Base-by-base conservation (phyloP, 305 asterid genomes). In the Rubia peregrina region DNA sequence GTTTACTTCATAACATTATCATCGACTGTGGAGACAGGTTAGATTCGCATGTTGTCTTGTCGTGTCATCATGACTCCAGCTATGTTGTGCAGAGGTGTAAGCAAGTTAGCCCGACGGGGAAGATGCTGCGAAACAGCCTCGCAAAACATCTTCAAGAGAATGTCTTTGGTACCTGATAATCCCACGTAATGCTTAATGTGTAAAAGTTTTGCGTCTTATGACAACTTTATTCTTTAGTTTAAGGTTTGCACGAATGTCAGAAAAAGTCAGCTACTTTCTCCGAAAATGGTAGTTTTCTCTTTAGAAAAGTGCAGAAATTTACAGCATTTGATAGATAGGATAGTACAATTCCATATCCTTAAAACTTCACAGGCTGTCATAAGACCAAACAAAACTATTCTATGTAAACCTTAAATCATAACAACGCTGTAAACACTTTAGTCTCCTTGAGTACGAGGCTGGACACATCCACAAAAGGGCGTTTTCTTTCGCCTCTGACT, bases 1-100 rank as follows among this genome's bases (percentile, higher is more conserved):
- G 96, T 80, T 83, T 93, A 48, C 96, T 93, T 78, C 96, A 89
- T 74, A 94, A 94, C 74, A 89, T 94, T 43, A 80, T 91, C 61
- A 86, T 91, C 33, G 96, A 94, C 64, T 85, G 95, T 71, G 92
- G 97, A 44, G 98, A 93, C 76, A 73, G 80, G 42, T 81, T 88
- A 79, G 75, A 76, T 38, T 79, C 89, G 5, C 90, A 89, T 44
- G 95, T 87, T 72, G 85, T 80, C 21, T 60, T 94, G 85, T 77
- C 89, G 53, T 65, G 77, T 60, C 89, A 87, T 81, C 97, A 89
- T 38, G 97, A 94, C 69, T 76, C 81, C 0, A 88, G 83, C 13
- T 94, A 88, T 73, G 61, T 66, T 71, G 87, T 78, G 16, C 86
- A 81, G 70, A 68, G 74, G 61, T 89, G 97, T 75, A 89, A 83